Evolutionary conservation across 1,284 basidiomycete genomes (phyloP).

Genomic region (Boletellus dicymbophilus): DNA sequence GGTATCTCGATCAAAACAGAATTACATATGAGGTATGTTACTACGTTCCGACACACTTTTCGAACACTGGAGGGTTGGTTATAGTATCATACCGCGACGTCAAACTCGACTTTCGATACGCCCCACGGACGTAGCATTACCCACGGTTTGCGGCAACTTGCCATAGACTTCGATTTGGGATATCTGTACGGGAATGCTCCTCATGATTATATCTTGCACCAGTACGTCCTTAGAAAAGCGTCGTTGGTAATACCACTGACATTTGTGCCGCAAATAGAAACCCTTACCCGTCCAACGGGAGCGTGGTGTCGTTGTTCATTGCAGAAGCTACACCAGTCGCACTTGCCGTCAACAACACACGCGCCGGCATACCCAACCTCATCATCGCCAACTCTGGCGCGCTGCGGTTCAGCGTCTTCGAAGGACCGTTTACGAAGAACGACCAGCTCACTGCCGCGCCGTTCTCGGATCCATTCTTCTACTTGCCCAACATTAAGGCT

Average conservation of each 20-base stretch:
- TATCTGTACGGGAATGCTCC: constrained; percentile 69
- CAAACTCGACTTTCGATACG: constrained; percentile 58
- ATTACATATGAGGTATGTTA: constrained; percentile 63
- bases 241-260: too few species aligned
- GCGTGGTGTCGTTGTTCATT: constrained; percentile 61
- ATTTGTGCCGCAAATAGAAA: too few species aligned
- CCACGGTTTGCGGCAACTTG: constrained; percentile 52
- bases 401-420: constrained; percentile 71
- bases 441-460: constrained; percentile 78
- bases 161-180: constrained; percentile 53
- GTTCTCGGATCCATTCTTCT: constrained; percentile 63
- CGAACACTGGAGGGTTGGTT: not conserved
- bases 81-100: constrained; percentile 57
- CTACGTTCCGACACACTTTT: not conserved
- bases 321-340: constrained; percentile 57
- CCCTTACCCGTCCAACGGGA: constrained; percentile 68
- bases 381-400: constrained; percentile 75
- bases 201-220: constrained; percentile 65
- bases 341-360: constrained; percentile 60
- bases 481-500: constrained; percentile 52
- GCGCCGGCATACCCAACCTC: constrained; percentile 58
- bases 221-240: constrained; percentile 37
- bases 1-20: constrained; percentile 75
- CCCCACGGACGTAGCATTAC: constrained; percentile 52
- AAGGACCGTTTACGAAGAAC: constrained; percentile 75